Evolutionary conservation across 202 grass and related monocot genomes (phyloP), one percentile per base, ranked within the genome.

Genomic region (Tripidium arundinaceum): DNA sequence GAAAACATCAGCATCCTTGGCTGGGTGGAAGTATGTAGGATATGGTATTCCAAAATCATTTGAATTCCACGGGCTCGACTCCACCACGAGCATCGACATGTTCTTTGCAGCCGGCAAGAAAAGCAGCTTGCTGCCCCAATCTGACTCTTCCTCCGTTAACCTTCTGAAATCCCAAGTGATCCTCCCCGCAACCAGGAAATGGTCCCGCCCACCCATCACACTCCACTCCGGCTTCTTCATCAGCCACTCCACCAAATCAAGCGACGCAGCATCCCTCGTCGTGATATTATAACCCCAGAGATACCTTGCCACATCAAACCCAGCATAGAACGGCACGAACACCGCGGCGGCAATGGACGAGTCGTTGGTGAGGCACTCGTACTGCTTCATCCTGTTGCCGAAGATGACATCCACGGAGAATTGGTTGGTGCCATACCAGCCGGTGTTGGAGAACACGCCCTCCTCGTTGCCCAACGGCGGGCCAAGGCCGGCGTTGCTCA

Each of bases 331-430:
- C 0, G 94, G 94, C 74, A 98, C 94, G 19, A 98, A 98, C 18
- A 98, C 60, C 11, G 94, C 94, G 0, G 94, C 89, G 4, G 94
- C 94, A 12, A 92, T 70, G 43, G 91, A 92, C 25, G 91, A 92
- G 74, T 98, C 94, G n/a, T 86, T 74, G 54, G 94, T 98, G 38
- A 98, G 83, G 83, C 94, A 98, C 26, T 98, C 87, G 16, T 98
- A 98, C 87, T 94, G 94, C 79, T 89, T 98, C 94, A 98, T 98
- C 68, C 94, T 79, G 87, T 98, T n/a, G n/a, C n/a, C n/a, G n/a
- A n/a, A n/a, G n/a, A n/a, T n/a, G n/a, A n/a, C n/a, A n/a, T n/a
- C n/a, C n/a, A n/a, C n/a, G n/a, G n/a, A n/a, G n/a, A n/a, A n/a
- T n/a, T n/a, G n/a, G n/a, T n/a, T n/a, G n/a, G n/a, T n/a, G n/a